These are phyloP conservation scores for Talaromyces sp. DNA, from an alignment of 2,329 filamentous ascomycete genomes.

Conservation along the genomic window DNA sequence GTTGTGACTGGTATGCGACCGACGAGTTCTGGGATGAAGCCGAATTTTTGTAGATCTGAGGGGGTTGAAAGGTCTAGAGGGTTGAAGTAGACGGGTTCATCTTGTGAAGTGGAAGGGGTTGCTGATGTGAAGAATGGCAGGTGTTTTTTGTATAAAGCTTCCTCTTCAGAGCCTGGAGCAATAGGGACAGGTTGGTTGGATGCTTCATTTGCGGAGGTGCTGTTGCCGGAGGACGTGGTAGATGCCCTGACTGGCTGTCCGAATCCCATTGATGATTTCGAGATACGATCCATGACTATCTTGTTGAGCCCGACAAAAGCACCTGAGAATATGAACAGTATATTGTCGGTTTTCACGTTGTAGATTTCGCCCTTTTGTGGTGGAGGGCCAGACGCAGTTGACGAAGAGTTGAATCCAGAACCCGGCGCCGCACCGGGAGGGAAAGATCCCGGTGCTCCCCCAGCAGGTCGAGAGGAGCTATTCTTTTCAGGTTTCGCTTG, in stretches of 20 bases:
- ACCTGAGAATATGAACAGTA: conserved; percentile 93
- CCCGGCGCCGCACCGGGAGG: conserved; percentile 10
- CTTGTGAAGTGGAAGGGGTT: conserved; percentile 40
- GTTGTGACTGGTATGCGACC: conserved; percentile 91
- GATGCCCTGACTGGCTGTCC: conserved; percentile 69
- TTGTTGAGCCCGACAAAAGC: conserved; percentile 93
- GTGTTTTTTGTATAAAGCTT: conserved; percentile 56
- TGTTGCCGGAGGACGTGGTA: conserved; percentile 29
- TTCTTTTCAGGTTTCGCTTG: conserved; percentile 66
- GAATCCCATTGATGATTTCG: conserved; percentile 84
- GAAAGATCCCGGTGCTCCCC: conserved; percentile 27
- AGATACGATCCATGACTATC: conserved; percentile 78
- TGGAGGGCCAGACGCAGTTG: conserved; percentile 27
- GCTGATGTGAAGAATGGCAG: conserved; percentile 58
- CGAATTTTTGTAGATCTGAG: conserved; percentile 74
- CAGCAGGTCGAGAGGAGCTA: conserved; percentile 36
- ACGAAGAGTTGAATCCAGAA: conserved; percentile 22
- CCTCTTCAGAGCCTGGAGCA: conserved; percentile 62
- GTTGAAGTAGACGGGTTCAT: conserved; percentile 51
- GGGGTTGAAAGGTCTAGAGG: conserved; percentile 70
- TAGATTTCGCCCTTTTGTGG: conserved; percentile 56
- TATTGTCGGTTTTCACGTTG: conserved; percentile 88
- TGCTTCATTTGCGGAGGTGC: conserved; percentile 24
- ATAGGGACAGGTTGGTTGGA: conserved; percentile 44
- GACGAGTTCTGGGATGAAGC: conserved; percentile 91